Percentiles rank a stretch among this genome's conserved stretches.
Evolutionary conservation across 192 early-diverging fungal genomes (phyloP).

Genomic region (Ambispora gerdemannii): DNA sequence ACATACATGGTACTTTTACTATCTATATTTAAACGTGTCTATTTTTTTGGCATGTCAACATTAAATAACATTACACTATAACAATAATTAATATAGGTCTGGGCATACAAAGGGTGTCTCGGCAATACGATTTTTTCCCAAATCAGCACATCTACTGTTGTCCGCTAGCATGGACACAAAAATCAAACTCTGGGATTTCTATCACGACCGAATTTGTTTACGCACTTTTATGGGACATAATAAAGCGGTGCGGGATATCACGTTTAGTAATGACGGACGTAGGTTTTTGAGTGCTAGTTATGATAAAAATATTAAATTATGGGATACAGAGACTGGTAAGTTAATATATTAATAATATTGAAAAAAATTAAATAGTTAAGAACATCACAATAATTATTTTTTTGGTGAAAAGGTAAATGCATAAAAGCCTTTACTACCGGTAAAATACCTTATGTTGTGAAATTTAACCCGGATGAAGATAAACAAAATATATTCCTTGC

Average conservation of each 20-base stretch:
- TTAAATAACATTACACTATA: not conserved
- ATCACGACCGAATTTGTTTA: conserved; percentile 79
- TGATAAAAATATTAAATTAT: conserved; percentile 90
- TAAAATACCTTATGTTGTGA: conserved; percentile 82
- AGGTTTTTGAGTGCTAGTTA: conserved; percentile 85
- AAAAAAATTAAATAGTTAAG: too few species aligned
- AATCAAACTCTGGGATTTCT: conserved; percentile 97
- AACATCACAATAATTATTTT: too few species aligned
- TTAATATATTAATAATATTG: not conserved
- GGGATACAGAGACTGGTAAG: conserved; percentile 95
- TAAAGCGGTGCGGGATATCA: conserved; percentile 90
- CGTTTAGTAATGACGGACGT: conserved; percentile 82
- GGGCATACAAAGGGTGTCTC: conserved; percentile 92
- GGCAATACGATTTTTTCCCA: conserved; percentile 87
- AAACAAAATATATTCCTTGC: conserved; percentile 88
- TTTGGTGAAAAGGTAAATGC: conserved; percentile 71
- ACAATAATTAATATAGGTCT: conserved; percentile 27
- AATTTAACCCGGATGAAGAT: conserved; percentile 85
- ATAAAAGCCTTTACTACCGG: conserved; percentile 71
- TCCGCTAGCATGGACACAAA: conserved; percentile 91
- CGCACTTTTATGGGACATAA: conserved; percentile 89
- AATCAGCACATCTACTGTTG: conserved; percentile 84
- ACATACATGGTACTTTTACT: conserved; percentile 72
- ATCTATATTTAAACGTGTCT: too few species aligned
- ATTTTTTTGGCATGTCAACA: too few species aligned